Base-by-base conservation (phyloP, 1,284 basidiomycete genomes). In the Heterobasidion occidentale region DNA sequence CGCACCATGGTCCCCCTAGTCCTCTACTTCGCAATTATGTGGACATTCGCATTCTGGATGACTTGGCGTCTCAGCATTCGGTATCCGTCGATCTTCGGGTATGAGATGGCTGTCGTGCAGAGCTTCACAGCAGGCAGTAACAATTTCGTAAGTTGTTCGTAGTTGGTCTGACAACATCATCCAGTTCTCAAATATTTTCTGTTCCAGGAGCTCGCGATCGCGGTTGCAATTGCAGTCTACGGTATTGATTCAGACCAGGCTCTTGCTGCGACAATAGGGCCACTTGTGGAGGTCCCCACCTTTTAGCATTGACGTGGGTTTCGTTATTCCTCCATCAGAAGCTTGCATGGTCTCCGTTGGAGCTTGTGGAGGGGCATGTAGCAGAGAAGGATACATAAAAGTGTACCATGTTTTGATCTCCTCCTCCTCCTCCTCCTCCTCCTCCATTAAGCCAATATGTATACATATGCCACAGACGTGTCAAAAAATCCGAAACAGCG, bases 11-110 rank as follows among this genome's bases (percentile, higher is more conserved):
- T 92, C 1, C 92, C 92, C 0, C 79, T 92, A 70, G 72, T 89
- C 36, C 69, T 88, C 38, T 94, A 94, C 71, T 94, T 93, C 66
- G 61, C 79, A 27, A 70, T 92, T 67, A 90, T 92, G 81, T 93
- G 89, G 88, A 74, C 74, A 2, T 68, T 73, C 1, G 79, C 84
- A 0, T 91, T 92, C 62, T 70, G 68, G 38, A 63, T 83, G 14
- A 70, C 90, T 15, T 83, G 76, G 65, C 75, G 70, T 59, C 71
- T 88, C 17, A 66, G 67, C 6, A 64, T 68, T 19, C 64, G 59
- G 55, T 35, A 44, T 42, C n/a, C 12, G 27, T 61, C 38, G 45
- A 52, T 36, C 9, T 46, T 78, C 60, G 76, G 79, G 9, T 91
- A 91, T 65, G 79, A 88, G 60, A 80, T 81, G 72, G 83, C 88